Base-by-base conservation (phyloP, 2,329 filamentous ascomycete species). In the Colletotrichum euphorbiae region DNA sequence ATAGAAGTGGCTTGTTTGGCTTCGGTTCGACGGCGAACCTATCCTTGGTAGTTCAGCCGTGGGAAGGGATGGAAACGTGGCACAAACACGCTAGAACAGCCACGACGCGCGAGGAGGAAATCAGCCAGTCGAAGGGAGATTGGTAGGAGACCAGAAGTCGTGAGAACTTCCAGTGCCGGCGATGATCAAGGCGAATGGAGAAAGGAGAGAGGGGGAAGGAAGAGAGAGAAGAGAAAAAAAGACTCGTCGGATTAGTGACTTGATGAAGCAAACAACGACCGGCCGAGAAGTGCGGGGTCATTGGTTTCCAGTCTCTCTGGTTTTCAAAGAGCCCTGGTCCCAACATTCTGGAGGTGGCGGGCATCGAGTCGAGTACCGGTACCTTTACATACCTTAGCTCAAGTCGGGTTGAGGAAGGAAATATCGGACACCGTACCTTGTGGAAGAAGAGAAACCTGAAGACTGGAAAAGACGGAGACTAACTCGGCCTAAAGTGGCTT, bases 301-400 rank as follows among this genome's bases (percentile, higher is more conserved):
- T 42, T 40, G 48, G 19, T 50, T n/a, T n/a, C 12, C 57, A 21
- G 56, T 56, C 50, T 56, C 4, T 38, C 36, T 38, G 9, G 36
- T 38, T 38, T 38, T 11, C 36, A 38, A 38, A 8, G 77, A 76
- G 73, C 58, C 62, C 70, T 62, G 56, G 55, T 62, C 28, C 28
- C 28, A 7, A 28, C 7, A 6, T 68, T 70, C 67, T 70, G 69
- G 62, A 71, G 17, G 48, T n/a, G 36, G 11, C 15, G 36, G 36
- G 36, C 13, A 45, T n/a, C 42, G n/a, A 8, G 17, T 45, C 24
- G 24, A 38, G 48, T 51, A 51, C 24, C n/a, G 19, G 28, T 24
- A 24, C 24, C 24, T 24, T 24, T 48, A 48, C n/a, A n/a, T n/a
- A n/a, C 45, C 19, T 28, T 28, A 21, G 28, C 3, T 38, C 17